Base-by-base conservation (phyloP, 345 rosid species). In the Citrus medica region DNA sequence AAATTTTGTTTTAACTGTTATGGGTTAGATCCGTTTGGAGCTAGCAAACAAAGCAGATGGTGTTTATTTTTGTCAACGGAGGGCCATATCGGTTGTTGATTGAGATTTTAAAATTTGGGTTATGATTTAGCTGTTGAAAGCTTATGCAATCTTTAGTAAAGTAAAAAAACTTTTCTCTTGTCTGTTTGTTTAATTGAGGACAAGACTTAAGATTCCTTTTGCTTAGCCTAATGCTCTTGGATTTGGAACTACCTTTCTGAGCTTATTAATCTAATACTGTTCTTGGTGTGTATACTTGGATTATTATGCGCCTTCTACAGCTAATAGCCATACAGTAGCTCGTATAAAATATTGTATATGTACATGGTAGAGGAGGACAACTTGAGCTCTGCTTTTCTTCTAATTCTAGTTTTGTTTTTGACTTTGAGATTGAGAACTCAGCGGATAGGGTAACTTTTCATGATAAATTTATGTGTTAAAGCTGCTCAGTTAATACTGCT, bases 131-230 rank as follows among this genome's bases (percentile, higher is more conserved):
- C 78, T 76, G 85, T 82, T 84, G 78, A 84, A 80, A 84, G 83
- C 81, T 79, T 79, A 69, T 87, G 76, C 71, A 75, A 86, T 80
- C 90, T 86, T 87, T 88, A 17, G 69, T 59, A 83, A 89, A 84
- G 86, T 80, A 83, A 5, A 81, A 81, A 83, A 80, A 81, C 82
- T 81, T 88, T 80, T 79, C 21, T 68, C 67, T 88, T 84, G 88
- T 88, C 78, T 67, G 85, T 83, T 81, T 83, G 80, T 66, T 75
- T 46, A 32, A 62, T 73, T 65, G 79, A 81, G 73, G 84, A 77
- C 87, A 76, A 73, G 71, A 74, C 79, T 76, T 48, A 75, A 86
- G 82, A 79, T 86, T 82, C 84, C 81, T 69, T 82, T 78, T 78
- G 76, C 78, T 77, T 60, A 69, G 77, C 82, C 70, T 65, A 78